These are phyloP conservation scores for Gaultheria prostrata DNA, from an alignment of 148 eudicot species.

Conservation along the genomic window DNA sequence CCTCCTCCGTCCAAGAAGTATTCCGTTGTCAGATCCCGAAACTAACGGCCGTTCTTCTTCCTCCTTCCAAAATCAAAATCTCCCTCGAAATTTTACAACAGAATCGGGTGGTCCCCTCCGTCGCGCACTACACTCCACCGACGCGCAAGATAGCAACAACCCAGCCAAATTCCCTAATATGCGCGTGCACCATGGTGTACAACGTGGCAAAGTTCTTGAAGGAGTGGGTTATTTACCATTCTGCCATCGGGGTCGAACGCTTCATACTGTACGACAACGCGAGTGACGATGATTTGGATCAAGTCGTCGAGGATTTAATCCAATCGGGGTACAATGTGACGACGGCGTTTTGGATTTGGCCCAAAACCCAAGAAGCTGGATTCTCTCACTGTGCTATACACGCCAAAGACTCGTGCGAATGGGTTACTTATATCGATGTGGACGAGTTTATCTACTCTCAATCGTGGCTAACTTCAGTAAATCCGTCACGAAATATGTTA, in stretches of 20 bases:
- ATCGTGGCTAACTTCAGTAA: slow-evolving; percentile 24
- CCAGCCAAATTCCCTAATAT: slow-evolving; percentile 31
- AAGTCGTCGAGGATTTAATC: slow-evolving; percentile 30
- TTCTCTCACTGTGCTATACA: slow-evolving; percentile 57
- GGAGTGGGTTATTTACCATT: slow-evolving; percentile 74
- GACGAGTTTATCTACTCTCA: slow-evolving; percentile 67
- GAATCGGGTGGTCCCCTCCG: slow-evolving; percentile 39
- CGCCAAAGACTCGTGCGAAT: slow-evolving; percentile 37
- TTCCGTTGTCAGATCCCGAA: slow-evolving; percentile 59
- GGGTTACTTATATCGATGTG: slow-evolving; percentile 61
- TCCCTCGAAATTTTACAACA: slow-evolving; percentile 35
- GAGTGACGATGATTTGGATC: slow-evolving; percentile 52
- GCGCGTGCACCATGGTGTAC: slow-evolving; percentile 81
- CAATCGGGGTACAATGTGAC: slow-evolving; percentile 40
- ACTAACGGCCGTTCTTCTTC: not conserved
- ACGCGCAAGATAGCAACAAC: slow-evolving; percentile 30
- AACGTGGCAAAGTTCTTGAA: slow-evolving; percentile 54
- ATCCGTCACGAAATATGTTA: slow-evolving; percentile 28
- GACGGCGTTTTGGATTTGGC: slow-evolving; percentile 64
- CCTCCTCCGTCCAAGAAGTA: slow-evolving; percentile 52
- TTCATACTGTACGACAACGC: slow-evolving; percentile 68
- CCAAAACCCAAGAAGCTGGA: slow-evolving; percentile 76
- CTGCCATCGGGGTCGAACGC: slow-evolving; percentile 51
- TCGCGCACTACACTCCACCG: slow-evolving; percentile 39
- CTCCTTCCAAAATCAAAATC: slow-evolving; percentile 20